Percentiles rank a stretch among this genome's conserved stretches.
phyloP scores from a whole-genome alignment of 2,329 filamentous ascomycete genomes.

The Fusarium proliferatum region DNA sequence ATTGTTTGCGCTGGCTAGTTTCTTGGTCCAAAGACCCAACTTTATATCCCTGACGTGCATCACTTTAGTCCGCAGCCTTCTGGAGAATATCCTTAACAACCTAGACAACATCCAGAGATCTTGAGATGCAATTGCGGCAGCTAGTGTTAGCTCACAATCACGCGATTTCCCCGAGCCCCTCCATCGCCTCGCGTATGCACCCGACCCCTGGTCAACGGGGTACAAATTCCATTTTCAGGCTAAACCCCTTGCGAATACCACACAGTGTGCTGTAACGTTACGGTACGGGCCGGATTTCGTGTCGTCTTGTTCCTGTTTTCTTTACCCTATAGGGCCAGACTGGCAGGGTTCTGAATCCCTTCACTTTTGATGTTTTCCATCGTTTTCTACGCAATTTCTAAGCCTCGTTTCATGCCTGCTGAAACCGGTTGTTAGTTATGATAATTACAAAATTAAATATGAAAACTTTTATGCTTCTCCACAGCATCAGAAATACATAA shows the following conservation, averaged over 20 bases:
- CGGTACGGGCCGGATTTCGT: background rate
- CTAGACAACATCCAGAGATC: background rate
- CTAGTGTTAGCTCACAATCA: background rate
- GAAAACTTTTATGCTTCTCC: background rate
- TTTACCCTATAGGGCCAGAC: background rate
- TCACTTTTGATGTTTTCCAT: background rate
- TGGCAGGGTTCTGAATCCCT: background rate
- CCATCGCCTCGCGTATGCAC: background rate
- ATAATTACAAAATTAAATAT: background rate
- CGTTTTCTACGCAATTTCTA: background rate
- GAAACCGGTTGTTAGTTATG: rapidly evolving
- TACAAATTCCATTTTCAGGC: background rate
- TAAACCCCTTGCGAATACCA: background rate
- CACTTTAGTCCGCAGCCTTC: background rate
- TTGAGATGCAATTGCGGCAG: background rate
- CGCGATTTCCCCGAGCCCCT: background rate
- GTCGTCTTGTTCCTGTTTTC: background rate
- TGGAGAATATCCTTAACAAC: background rate
- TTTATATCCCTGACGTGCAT: background rate
- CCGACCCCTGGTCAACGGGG: background rate
- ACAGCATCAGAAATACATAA: background rate
- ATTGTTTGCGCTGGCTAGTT: background rate
- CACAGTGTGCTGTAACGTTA: background rate
- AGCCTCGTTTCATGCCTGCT: background rate
- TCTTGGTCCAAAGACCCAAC: background rate